These are phyloP conservation scores for Nicotiana otophora DNA, from an alignment of 257 asterid species.

Conservation along the genomic window DNA sequence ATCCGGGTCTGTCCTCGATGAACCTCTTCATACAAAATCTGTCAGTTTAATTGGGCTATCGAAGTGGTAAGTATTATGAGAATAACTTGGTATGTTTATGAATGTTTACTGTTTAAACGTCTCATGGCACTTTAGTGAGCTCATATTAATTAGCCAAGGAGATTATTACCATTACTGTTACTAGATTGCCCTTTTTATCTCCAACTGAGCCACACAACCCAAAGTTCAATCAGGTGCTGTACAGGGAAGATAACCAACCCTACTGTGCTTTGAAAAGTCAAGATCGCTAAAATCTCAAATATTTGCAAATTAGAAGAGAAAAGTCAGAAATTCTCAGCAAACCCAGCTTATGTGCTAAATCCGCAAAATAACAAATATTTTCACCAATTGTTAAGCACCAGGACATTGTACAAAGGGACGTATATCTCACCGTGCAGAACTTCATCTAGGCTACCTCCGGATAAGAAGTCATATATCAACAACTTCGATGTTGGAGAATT, in stretches of 20 bases:
- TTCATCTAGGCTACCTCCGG: constrained; percentile 94
- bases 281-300: neutral
- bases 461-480: constrained; percentile 68
- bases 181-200: neutral
- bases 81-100: too few species aligned
- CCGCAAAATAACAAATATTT: neutral
- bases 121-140: too few species aligned
- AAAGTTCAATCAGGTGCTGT: neutral
- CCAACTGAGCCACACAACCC: constrained; percentile 5
- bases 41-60: too few species aligned
- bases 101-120: too few species aligned
- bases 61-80: too few species aligned
- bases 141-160: too few species aligned
- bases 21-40: too few species aligned
- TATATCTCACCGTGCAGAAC: constrained; percentile 61
- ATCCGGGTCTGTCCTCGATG: neutral
- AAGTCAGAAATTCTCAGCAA: neutral
- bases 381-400: neutral
- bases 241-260: constrained; percentile 4
- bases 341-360: neutral
- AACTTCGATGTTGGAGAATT: constrained; percentile 77
- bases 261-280: neutral
- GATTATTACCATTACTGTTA: neutral
- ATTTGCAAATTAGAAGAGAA: neutral
- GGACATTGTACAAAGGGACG: neutral